Percentiles rank a stretch among this genome's conserved stretches.
phyloP scores from a whole-genome alignment of 2,329 filamentous ascomycete genomes.

The Aspergillus novoparasiticus region DNA sequence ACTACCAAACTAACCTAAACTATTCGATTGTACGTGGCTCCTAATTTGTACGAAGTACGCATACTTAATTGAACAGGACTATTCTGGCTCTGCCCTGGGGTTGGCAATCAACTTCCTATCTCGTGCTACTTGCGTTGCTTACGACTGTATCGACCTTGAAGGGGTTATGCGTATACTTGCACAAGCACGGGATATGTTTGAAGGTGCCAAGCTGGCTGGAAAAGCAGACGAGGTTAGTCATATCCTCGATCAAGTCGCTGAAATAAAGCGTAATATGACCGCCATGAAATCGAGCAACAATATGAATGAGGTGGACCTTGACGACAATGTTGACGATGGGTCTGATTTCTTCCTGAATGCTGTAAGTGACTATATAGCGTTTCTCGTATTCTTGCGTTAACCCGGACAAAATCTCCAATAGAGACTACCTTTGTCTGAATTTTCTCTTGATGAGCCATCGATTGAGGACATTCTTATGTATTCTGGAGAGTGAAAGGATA shows the following conservation, averaged over 20 bases:
- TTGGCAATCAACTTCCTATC: neutral
- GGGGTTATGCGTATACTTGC: neutral
- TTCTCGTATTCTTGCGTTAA: neutral
- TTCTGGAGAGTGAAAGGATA: neutral
- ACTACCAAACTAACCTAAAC: neutral
- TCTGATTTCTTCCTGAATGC: neutral
- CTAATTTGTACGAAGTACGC: no score
- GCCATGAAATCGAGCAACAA: neutral
- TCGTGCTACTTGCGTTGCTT: neutral
- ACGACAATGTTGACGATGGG: neutral
- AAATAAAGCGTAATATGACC: neutral
- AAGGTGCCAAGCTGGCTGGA: neutral
- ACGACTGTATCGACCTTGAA: neutral
- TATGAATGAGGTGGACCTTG: neutral
- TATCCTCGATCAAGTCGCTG: neutral
- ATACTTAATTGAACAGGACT: neutral
- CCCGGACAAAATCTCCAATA: neutral
- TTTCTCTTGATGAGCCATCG: neutral
- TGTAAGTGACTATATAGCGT: neutral
- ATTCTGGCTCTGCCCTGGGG: neutral
- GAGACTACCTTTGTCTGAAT: neutral
- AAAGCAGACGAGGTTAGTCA: neutral
- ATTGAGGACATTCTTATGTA: neutral
- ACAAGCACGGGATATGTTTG: slow-evolving; percentile 1
- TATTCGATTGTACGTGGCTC: neutral